phyloP scores from a whole-genome alignment of 2,329 filamentous ascomycete genomes.

The Geosmithia putterillii region DNA sequence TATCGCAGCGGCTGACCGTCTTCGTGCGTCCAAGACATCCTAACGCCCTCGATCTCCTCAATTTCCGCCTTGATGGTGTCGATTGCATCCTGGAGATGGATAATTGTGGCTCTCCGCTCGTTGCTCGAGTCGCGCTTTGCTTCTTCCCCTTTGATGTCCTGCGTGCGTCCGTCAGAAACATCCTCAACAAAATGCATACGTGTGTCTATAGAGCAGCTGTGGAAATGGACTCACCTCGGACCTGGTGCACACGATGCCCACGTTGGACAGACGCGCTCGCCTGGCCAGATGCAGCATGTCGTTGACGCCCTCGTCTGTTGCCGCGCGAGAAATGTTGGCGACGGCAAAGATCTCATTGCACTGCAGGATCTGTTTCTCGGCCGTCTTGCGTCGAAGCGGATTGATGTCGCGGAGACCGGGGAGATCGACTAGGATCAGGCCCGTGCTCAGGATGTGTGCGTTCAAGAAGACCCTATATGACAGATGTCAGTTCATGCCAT shows the following conservation, averaged over 20 bases:
- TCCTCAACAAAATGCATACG: not conserved
- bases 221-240: constrained; percentile 22
- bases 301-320: constrained; percentile 25
- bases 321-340: constrained; percentile 25
- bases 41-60: too few species aligned
- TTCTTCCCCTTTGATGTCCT: constrained; percentile 20
- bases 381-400: constrained; percentile 26
- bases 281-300: constrained; percentile 26
- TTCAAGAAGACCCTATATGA: constrained; percentile 26
- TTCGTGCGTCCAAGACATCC: too few species aligned
- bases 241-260: constrained; percentile 29
- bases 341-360: constrained; percentile 36
- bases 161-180: not conserved
- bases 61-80: not conserved
- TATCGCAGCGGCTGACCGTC: too few species aligned
- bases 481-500: constrained; percentile 5
- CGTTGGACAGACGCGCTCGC: constrained; percentile 21
- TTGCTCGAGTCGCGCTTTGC: constrained; percentile 18
- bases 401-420: constrained; percentile 36
- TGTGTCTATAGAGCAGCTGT: too few species aligned
- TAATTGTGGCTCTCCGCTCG: constrained; percentile 6
- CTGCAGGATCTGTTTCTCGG: constrained; percentile 28
- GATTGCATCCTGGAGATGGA: constrained; percentile 7
- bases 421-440: constrained; percentile 34
- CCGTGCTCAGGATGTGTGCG: constrained; percentile 32